These are phyloP conservation scores for Beauveria varroae DNA, from an alignment of 2,329 filamentous ascomycete genomes.

Conservation along the genomic window DNA sequence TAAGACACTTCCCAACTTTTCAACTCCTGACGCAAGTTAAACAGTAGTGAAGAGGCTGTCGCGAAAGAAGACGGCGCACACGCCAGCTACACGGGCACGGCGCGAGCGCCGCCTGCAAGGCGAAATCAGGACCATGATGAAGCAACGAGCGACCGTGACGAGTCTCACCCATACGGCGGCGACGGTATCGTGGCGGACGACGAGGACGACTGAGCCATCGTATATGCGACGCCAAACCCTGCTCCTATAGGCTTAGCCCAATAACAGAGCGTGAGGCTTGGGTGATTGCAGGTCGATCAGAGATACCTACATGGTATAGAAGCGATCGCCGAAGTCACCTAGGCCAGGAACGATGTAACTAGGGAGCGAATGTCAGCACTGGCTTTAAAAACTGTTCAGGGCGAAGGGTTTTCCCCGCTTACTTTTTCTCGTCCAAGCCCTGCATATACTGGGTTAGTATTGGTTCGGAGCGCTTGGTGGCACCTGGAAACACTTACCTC, in stretches of 20 bases:
- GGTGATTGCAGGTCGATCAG: background rate
- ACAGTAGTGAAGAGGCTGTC: slow-evolving; percentile 35
- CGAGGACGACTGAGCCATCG: slow-evolving; percentile 43
- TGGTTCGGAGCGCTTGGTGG: background rate
- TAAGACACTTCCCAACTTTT: slow-evolving; percentile 23
- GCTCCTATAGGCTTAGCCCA: background rate
- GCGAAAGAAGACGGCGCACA: slow-evolving; percentile 37
- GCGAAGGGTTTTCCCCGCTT: slow-evolving; percentile 28
- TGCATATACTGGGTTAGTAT: slow-evolving; percentile 24
- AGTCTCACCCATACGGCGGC: slow-evolving; percentile 43
- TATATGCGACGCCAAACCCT: background rate
- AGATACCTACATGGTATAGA: slow-evolving; percentile 70
- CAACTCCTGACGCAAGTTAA: slow-evolving; percentile 12
- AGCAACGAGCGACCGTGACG: slow-evolving; percentile 37
- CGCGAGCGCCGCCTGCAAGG: slow-evolving; percentile 15
- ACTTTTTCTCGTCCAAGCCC: slow-evolving; percentile 98
- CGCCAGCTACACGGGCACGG: slow-evolving; percentile 22
- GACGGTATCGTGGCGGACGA: slow-evolving; percentile 47
- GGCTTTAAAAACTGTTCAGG: background rate
- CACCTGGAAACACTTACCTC: slow-evolving; percentile 38
- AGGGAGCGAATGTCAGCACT: slow-evolving; percentile 11
- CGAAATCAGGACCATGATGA: slow-evolving; percentile 18
- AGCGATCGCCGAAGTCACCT: slow-evolving; percentile 92
- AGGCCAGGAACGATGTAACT: slow-evolving; percentile 94
- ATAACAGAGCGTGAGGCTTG: background rate